These are phyloP conservation scores for Rhodotorula sp. DNA, from an alignment of 1,284 basidiomycete species.

Conservation along the genomic window DNA sequence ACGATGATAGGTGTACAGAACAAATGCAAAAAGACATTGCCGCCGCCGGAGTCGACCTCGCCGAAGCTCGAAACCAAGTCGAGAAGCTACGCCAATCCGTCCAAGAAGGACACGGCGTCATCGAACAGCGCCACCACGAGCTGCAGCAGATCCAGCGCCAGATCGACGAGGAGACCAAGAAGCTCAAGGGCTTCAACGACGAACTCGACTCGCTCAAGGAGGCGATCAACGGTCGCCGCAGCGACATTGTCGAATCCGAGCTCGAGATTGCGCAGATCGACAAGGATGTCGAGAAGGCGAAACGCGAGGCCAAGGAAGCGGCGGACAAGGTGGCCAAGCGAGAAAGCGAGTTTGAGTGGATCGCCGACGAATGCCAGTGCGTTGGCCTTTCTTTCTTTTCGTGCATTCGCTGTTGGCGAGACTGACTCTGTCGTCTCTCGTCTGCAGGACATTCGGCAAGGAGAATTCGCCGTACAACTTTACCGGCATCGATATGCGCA, in stretches of 20 bases:
- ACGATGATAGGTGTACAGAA: conserved; percentile 53
- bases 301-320: conserved; percentile 52
- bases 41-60: conserved; percentile 59
- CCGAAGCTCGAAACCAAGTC: conserved; percentile 62
- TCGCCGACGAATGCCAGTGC: conserved; percentile 76
- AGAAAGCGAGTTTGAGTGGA: conserved; percentile 86
- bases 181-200: conserved; percentile 79
- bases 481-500: conserved; percentile 63
- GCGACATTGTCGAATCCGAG: conserved; percentile 68
- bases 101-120: conserved; percentile 58
- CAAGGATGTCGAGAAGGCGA: conserved; percentile 56
- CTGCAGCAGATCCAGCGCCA: conserved; percentile 61
- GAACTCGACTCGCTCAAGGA: conserved; percentile 79
- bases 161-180: conserved; percentile 77
- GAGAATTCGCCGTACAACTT: conserved; percentile 82
- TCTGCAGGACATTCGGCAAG: conserved; percentile 69
- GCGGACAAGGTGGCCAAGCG: conserved; percentile 53
- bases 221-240: conserved; percentile 77
- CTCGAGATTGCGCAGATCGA: conserved; percentile 62
- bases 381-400: conserved; percentile 46
- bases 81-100: conserved; percentile 65
- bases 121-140: conserved; percentile 51
- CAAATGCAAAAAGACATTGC: conserved; percentile 79
- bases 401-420: not conserved
- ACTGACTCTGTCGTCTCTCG: not conserved